Base-by-base conservation (phyloP, 306 rosid genomes). In the cucumber (Cucumis sativus) region DNA sequence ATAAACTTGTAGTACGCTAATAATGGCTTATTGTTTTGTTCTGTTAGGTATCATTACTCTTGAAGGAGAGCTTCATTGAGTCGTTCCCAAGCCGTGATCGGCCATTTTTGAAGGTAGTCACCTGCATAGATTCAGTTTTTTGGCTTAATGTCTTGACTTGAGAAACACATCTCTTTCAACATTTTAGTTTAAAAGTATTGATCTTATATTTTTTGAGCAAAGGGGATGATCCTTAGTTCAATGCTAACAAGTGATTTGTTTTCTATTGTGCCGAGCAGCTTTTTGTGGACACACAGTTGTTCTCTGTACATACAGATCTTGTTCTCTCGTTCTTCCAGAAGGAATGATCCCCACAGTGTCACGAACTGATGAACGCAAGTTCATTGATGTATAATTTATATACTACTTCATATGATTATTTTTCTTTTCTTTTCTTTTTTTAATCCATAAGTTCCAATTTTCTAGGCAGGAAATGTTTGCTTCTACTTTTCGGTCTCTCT, bases 61-160 rank as follows among this genome's bases (percentile, higher is more conserved):
- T 96, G 93, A 96, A 88, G 89, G 99, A 96, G 87, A 96, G 99
- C 86, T 96, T 89, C 86, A 91, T 96, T 0, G 97, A 96, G 83
- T 96, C 99, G 10, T 92, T 89, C 80, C 90, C 97, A 47, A 83
- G 84, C 68, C 96, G 91, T 8, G 99, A 92, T 84, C 93, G 87
- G 52, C 86, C 99, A 70, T 96, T 96, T 88, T 88, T 96, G 98
- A 96, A 96, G 99, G 99, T 96, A 56, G 65, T 41, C 28, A 35
- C 16, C 8, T 35, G n/a, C 63, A 47, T 20, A 13, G 37, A 13
- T 41, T 77, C 8, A 15, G 23, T 77, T 60, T 25, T 23, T 4
- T 30, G 21, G 57, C 17, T 49, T 20, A 59, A 4, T 61, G 23
- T 30, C 12, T 20, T 17, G 15, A 17, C 6, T 13, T 75, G 10